Evolutionary conservation across 2,329 filamentous ascomycete genomes (phyloP).

Genomic region (Botrytis porri): DNA sequence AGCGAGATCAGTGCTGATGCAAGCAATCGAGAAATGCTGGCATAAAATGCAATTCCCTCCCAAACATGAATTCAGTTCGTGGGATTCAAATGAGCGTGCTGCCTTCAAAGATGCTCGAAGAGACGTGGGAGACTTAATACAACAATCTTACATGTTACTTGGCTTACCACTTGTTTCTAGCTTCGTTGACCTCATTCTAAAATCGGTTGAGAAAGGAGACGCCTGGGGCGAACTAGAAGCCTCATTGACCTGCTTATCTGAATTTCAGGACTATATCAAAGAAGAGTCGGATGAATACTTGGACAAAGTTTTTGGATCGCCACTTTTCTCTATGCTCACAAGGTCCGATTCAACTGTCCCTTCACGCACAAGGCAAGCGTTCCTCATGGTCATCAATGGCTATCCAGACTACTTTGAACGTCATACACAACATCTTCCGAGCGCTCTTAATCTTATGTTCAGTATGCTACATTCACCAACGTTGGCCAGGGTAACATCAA

Average conservation of each 20-base stretch:
- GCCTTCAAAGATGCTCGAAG: constrained; percentile 71
- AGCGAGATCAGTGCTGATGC: constrained; percentile 58
- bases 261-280: constrained; percentile 62
- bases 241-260: constrained; percentile 60
- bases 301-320: constrained; percentile 57
- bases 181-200: constrained; percentile 55
- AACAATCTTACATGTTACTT: constrained; percentile 64
- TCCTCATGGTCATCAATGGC: constrained; percentile 66
- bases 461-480: constrained; percentile 60
- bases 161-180: constrained; percentile 54
- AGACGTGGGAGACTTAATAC: constrained; percentile 75
- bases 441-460: constrained; percentile 73
- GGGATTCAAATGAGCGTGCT: constrained; percentile 67
- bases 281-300: constrained; percentile 58
- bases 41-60: constrained; percentile 63
- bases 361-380: constrained; percentile 62
- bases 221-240: constrained; percentile 61
- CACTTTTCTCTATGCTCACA: constrained; percentile 55
- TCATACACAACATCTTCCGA: constrained; percentile 63
- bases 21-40: constrained; percentile 65
- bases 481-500: constrained; percentile 67
- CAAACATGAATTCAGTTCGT: constrained; percentile 53
- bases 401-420: constrained; percentile 76
- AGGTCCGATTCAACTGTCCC: constrained; percentile 54
- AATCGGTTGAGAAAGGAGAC: constrained; percentile 43